Percentiles rank a stretch among this genome's conserved stretches.
These are phyloP conservation scores for Coemansia sp. DNA, from an alignment of 192 early-diverging fungal genomes.

Conservation along the genomic window DNA sequence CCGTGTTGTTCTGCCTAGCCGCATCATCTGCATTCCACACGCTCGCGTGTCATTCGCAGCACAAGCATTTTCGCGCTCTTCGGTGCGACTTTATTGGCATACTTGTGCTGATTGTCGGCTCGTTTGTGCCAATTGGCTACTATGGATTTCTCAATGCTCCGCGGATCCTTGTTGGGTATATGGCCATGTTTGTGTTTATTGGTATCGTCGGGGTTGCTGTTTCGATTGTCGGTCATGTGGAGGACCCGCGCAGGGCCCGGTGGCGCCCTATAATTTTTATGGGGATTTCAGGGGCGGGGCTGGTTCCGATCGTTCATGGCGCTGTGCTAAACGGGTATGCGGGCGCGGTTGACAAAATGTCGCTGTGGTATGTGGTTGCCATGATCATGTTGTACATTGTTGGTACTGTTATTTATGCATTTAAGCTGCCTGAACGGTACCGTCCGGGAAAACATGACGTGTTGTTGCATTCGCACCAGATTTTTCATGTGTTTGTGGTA, in stretches of 20 bases:
- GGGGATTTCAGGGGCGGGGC: constrained; percentile 70
- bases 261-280: constrained; percentile 79
- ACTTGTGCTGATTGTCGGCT: constrained; percentile 71
- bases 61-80: constrained; percentile 41
- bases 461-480: constrained; percentile 84
- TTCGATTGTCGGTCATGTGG: constrained; percentile 62
- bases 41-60: constrained; percentile 77
- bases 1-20: constrained; percentile 77
- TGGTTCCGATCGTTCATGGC: constrained; percentile 78
- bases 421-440: constrained; percentile 77
- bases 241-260: constrained; percentile 69
- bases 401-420: constrained; percentile 84
- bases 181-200: constrained; percentile 60
- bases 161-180: constrained; percentile 59
- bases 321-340: constrained; percentile 66
- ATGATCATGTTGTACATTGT: constrained; percentile 77
- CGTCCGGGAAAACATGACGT: constrained; percentile 81
- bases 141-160: constrained; percentile 60
- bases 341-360: constrained; percentile 54
- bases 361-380: constrained; percentile 62
- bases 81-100: constrained; percentile 94
- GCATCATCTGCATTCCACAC: constrained; percentile 80
- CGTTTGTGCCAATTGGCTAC: constrained; percentile 52
- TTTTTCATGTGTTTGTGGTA: constrained; percentile 87
- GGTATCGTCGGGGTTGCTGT: constrained; percentile 67